Evolutionary conservation across 108 stramenopile genomes (phyloP).

Genomic region (Mediolabrus comicus): DNA sequence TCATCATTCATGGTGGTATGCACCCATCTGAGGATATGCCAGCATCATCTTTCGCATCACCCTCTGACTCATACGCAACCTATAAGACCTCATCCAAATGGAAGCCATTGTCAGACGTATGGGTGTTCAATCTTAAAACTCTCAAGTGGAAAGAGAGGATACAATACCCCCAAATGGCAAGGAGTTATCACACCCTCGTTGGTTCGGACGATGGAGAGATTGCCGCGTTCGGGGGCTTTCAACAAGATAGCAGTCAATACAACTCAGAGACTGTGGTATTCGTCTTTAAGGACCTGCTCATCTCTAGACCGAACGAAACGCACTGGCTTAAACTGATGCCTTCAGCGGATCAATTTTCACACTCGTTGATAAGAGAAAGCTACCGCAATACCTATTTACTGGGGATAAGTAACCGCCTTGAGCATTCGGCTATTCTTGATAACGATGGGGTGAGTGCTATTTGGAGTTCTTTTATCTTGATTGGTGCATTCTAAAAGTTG

Average conservation of each 20-base stretch:
- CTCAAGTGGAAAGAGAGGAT: slow-evolving; percentile 39
- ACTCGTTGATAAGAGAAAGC: slow-evolving; percentile 1
- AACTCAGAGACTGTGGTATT: slow-evolving; percentile 28
- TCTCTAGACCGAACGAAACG: slow-evolving; percentile 27
- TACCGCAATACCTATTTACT: neutral
- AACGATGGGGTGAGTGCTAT: slow-evolving; percentile 7
- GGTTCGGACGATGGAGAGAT: slow-evolving; percentile 31
- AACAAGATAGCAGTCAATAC: slow-evolving; percentile 23
- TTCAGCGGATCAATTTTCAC: neutral
- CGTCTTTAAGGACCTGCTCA: slow-evolving; percentile 39
- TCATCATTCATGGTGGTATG: slow-evolving; percentile 48
- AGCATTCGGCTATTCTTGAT: slow-evolving; percentile 41
- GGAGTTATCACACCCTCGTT: slow-evolving; percentile 45
- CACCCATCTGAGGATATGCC: slow-evolving; percentile 7
- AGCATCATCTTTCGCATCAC: slow-evolving; percentile 4
- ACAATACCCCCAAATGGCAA: slow-evolving; percentile 23
- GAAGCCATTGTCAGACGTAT: slow-evolving; percentile 32
- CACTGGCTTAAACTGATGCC: slow-evolving; percentile 26
- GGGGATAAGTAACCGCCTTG: slow-evolving; percentile 35
- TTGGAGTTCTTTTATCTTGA: no score
- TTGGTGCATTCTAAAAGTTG: no score
- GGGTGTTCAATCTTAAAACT: slow-evolving; percentile 41
- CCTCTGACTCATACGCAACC: slow-evolving; percentile 23
- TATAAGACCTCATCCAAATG: slow-evolving; percentile 32
- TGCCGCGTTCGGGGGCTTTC: slow-evolving; percentile 47